These are phyloP conservation scores for Populus nigra DNA, from an alignment of 345 rosid species.

Conservation along the genomic window DNA sequence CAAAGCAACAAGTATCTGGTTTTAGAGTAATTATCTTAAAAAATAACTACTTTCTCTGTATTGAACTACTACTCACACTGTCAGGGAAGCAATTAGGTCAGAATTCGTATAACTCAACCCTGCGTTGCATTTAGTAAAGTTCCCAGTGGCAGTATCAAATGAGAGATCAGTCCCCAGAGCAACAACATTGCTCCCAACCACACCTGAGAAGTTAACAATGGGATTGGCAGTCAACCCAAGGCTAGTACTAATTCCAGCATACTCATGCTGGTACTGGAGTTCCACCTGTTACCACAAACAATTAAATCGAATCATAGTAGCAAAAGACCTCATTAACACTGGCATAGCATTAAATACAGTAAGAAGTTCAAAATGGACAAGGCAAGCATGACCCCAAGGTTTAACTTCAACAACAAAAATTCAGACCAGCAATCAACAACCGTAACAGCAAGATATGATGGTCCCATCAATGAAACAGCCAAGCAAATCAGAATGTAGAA, in stretches of 20 bases:
- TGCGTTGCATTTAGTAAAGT: slow-evolving; percentile 72
- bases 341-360: neutral
- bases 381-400: neutral
- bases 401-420: neutral
- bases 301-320: slow-evolving; percentile 8
- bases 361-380: neutral
- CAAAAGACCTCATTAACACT: neutral
- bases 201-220: slow-evolving; percentile 81
- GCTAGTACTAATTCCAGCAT: slow-evolving; percentile 81
- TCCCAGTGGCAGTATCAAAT: slow-evolving; percentile 73
- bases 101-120: slow-evolving; percentile 61
- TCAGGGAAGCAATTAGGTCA: slow-evolving; percentile 72
- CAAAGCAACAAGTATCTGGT: neutral
- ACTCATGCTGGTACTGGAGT: slow-evolving; percentile 86
- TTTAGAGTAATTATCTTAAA: neutral
- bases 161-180: slow-evolving; percentile 87
- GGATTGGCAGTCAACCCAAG: slow-evolving; percentile 85
- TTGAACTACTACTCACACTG: slow-evolving; percentile 55
- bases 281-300: slow-evolving; percentile 53
- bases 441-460: neutral
- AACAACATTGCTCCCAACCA: slow-evolving; percentile 56
- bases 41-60: neutral
- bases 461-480: neutral
- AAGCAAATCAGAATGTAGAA: neutral
- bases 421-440: neutral